Evolutionary conservation across 768 basidiomycete genomes (phyloP), one percentile per base, ranked within the genome.

Genomic region (Gymnopilus junonius): DNA sequence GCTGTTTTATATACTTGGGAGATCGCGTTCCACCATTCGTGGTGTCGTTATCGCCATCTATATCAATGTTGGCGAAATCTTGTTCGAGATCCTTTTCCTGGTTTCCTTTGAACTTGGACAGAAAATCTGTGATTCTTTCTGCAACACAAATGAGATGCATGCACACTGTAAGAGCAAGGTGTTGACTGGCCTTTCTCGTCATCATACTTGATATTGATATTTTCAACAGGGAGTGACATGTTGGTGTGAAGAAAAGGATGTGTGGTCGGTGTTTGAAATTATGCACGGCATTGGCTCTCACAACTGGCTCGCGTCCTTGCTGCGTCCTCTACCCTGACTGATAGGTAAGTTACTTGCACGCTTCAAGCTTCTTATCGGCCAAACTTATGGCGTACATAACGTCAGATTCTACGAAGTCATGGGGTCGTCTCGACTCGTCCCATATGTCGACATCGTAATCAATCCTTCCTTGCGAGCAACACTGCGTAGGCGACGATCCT

Each of bases 1-100:
- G 79, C 70, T 93, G 92, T 27, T 83, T 78, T 84, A 93, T 90
- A 74, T 97, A 97, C 77, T 95, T 96, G 21, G 86, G 67, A 37
- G 81, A 75, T 58, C 75, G 81, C 45, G 68, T 75, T 63, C 81
- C 77, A 3, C 73, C 62, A 39, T 72, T 65, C 51, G 72, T 70
- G 27, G 61, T 71, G 57, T 78, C 76, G 17, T 80, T 75, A 20
- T 80, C 77, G 61, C 86, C 89, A 45, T 82, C 81, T 43, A 94
- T 83, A 58, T 84, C 85, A 73, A 95, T 88, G 71, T 87, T 85
- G 34, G 88, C 91, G 59, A 95, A 83, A 64, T 85, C 86, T 51
- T 78, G 78, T 45, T 84, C 82, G 55, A 94, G 76, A 69, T 93
- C 92, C 74, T 90, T 87, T 71, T 86, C 83, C 17, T 66, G 68